Evolutionary conservation across 169 alveolate species (phyloP).

Genomic region (Plasmodium vivax): DNA sequence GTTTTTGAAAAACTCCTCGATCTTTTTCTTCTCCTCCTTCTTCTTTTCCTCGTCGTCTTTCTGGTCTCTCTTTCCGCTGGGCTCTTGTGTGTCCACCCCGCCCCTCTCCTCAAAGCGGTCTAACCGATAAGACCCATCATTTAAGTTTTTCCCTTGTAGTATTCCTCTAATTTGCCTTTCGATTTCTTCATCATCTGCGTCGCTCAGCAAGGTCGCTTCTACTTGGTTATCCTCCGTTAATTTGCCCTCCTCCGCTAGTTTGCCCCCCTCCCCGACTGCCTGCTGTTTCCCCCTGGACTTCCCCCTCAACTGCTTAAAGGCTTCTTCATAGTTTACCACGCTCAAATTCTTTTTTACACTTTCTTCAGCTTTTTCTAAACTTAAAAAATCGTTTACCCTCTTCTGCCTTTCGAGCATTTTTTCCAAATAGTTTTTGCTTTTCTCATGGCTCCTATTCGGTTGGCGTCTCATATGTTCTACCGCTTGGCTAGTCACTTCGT

Average conservation of each 20-base stretch:
- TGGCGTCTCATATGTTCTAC: neutral
- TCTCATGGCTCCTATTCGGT: neutral
- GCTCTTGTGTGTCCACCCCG: neutral
- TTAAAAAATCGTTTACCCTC: conserved; percentile 15
- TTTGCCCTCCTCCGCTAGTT: neutral
- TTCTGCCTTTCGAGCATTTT: conserved; percentile 53
- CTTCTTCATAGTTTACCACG: conserved; percentile 38
- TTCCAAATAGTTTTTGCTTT: conserved; percentile 27
- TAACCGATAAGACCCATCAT: neutral
- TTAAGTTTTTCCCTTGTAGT: conserved; percentile 4
- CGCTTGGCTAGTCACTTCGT: neutral
- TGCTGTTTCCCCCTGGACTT: neutral
- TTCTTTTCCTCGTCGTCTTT: conserved; percentile 23
- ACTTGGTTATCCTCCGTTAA: neutral
- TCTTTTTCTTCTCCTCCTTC: conserved; percentile 41
- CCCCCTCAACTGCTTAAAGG: neutral
- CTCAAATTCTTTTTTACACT: conserved; percentile 36
- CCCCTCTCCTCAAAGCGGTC: neutral
- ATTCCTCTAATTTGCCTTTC: conserved; percentile 2
- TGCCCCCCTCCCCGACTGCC: neutral
- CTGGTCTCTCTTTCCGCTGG: neutral
- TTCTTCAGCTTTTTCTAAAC: conserved; percentile 9
- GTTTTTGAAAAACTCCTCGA: conserved; percentile 24
- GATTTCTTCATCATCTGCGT: conserved; percentile 30
- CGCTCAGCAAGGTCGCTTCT: neutral